Percentiles rank a stretch among this genome's conserved stretches.
Evolutionary conservation across 2,329 filamentous ascomycete genomes (phyloP).

Genomic region (Ampelomyces quisqualis): DNA sequence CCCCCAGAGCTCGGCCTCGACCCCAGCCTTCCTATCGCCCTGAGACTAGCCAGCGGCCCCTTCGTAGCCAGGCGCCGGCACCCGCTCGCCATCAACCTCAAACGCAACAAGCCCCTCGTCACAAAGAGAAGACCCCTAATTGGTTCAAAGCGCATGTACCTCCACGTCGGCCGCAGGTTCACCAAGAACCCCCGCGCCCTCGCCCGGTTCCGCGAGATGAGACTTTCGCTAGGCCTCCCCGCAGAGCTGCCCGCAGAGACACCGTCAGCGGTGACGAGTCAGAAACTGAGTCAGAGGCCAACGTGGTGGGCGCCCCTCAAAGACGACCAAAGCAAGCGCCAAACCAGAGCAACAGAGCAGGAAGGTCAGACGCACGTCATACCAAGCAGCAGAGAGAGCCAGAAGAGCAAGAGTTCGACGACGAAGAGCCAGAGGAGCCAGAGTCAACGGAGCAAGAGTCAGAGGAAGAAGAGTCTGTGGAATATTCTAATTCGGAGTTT

Average conservation of each 20-base stretch:
- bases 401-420: neutral
- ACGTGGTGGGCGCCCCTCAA: no score
- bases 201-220: conserved; percentile 12
- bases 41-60: conserved; percentile 10
- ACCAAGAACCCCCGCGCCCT: conserved; percentile 17
- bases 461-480: conserved; percentile 9
- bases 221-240: conserved; percentile 11
- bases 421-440: neutral
- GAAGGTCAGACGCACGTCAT: no score
- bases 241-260: conserved; percentile 8
- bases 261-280: no score
- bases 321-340: no score
- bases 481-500: conserved; percentile 5
- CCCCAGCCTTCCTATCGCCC: conserved; percentile 11
- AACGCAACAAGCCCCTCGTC: conserved; percentile 15
- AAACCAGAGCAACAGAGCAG: no score
- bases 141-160: conserved; percentile 13
- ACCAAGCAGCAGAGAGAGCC: no score
- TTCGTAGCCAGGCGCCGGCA: conserved; percentile 19
- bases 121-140: conserved; percentile 17
- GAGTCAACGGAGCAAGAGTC: neutral
- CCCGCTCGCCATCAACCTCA: conserved; percentile 21
- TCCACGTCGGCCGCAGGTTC: conserved; percentile 18
- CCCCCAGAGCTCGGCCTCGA: conserved; percentile 4
- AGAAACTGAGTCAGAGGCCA: no score